These are phyloP conservation scores for Coniella lustricola DNA, from an alignment of 2,329 filamentous ascomycete genomes.

Conservation along the genomic window DNA sequence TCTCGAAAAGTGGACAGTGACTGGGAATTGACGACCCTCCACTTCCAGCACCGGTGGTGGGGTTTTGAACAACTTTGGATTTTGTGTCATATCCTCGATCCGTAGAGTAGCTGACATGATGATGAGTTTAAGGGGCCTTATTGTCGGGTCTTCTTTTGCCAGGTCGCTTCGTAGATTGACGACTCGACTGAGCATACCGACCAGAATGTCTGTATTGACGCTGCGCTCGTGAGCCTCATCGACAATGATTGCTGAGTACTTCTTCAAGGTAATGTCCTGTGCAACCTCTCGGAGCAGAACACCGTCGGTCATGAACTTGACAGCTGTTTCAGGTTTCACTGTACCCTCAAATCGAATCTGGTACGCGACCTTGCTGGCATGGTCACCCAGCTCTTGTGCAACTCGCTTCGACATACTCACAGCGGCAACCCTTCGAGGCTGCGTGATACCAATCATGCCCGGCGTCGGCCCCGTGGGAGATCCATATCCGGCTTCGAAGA, in stretches of 20 bases:
- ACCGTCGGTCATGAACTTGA: conserved; percentile 99
- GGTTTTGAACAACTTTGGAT: conserved; percentile 67
- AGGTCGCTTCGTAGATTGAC: conserved; percentile 76
- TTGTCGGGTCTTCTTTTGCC: conserved; percentile 59
- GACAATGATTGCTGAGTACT: conserved; percentile 90
- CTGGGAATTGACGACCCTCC: conserved; percentile 85
- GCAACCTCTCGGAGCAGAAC: conserved; percentile 86
- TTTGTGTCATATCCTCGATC: conserved; percentile 84
- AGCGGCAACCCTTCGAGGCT: conserved; percentile 88
- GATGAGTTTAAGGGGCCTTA: conserved; percentile 80
- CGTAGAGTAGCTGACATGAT: conserved; percentile 97
- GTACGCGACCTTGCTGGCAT: conserved; percentile 74
- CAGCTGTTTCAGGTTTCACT: conserved; percentile 68
- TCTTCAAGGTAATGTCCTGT: conserved; percentile 77
- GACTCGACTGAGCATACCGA: conserved; percentile 91
- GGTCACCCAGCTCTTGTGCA: conserved; percentile 71
- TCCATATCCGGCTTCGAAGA: conserved; percentile 91
- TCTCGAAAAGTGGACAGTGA: conserved; percentile 82
- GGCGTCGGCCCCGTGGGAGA: conserved; percentile 69
- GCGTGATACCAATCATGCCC: conserved; percentile 91
- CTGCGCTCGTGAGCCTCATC: conserved; percentile 97
- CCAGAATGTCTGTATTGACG: conserved; percentile 96
- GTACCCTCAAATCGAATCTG: conserved; percentile 94
- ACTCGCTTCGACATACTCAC: conserved; percentile 96
- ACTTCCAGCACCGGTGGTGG: conserved; percentile 81